Conservation (phyloP, 768 basidiomycete species). For the Psilocybe sp. region DNA sequence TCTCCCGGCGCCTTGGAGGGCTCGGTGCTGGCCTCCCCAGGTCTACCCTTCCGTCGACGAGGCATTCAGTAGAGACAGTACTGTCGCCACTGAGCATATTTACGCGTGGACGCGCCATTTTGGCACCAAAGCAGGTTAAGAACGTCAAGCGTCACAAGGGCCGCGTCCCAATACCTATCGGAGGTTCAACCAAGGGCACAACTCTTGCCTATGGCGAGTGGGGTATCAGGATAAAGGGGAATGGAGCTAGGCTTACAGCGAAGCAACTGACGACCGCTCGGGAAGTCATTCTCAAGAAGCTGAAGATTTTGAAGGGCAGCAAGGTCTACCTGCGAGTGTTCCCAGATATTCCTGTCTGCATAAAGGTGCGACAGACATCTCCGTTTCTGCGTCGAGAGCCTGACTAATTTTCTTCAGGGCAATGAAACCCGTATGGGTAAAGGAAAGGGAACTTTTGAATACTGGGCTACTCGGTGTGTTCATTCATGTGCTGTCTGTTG, state of each 20-base stretch:
- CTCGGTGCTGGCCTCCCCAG: conserved; percentile 15
- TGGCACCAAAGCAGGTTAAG: conserved; percentile 83
- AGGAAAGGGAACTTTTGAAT: conserved; percentile 97
- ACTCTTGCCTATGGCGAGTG: conserved; percentile 90
- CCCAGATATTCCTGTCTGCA: conserved; percentile 95
- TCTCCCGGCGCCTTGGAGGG: conserved; percentile 24
- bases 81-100: conserved; percentile 35
- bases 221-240: conserved; percentile 85
- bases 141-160: conserved; percentile 91
- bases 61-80: conserved; percentile 21
- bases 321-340: conserved; percentile 89
- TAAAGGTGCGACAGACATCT: conserved; percentile 61
- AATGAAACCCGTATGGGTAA: conserved; percentile 99
- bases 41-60: conserved; percentile 11
- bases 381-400: not conserved
- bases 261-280: conserved; percentile 88
- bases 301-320: conserved; percentile 86
- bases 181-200: conserved; percentile 92
- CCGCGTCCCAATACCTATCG: conserved; percentile 77
- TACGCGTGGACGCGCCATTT: conserved; percentile 50
- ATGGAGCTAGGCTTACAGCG: conserved; percentile 78
- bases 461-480: conserved; percentile 87
- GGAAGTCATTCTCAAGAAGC: conserved; percentile 84
- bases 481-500: not conserved
- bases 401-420: conserved; percentile 47